A percentile compares a stretch with the other conserved stretches of the same genome.
Evolutionary conservation across 768 basidiomycete genomes (phyloP).

Genomic region (Pleurotus citrinopileatus): DNA sequence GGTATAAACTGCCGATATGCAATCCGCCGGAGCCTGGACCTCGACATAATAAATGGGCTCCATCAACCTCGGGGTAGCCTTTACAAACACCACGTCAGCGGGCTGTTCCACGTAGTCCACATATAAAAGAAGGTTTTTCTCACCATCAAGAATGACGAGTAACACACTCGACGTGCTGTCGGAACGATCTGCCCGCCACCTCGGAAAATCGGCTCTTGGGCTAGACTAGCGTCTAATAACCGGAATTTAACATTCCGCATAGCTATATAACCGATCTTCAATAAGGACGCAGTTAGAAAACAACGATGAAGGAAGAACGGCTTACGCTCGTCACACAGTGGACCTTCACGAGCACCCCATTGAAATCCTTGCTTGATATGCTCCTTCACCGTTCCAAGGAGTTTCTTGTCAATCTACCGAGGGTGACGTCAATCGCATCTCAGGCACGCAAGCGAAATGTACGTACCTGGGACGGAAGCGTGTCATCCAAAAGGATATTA

Average conservation of each 20-base stretch:
- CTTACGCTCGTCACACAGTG: slow-evolving; percentile 97
- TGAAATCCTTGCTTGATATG: slow-evolving; percentile 99
- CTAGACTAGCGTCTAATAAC: slow-evolving; percentile 86
- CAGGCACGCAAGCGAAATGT: background rate
- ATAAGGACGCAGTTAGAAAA: background rate
- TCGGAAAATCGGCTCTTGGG: slow-evolving; percentile 95
- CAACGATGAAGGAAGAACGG: slow-evolving; percentile 17
- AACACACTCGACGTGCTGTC: slow-evolving; percentile 97
- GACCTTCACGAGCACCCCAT: slow-evolving; percentile 98
- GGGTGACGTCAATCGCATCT: slow-evolving; percentile 2
- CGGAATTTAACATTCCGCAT: slow-evolving; percentile 99
- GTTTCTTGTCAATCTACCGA: slow-evolving; percentile 84
- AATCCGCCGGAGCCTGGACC: slow-evolving; percentile 98
- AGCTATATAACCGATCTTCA: slow-evolving; percentile 44
- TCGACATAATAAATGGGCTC: slow-evolving; percentile 99
- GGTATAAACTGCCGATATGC: slow-evolving; percentile 97
- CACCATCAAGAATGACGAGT: slow-evolving; percentile 98
- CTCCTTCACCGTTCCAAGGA: slow-evolving; percentile 86
- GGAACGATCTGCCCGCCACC: slow-evolving; percentile 99
- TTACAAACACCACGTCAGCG: slow-evolving; percentile 9
- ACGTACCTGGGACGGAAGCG: slow-evolving; percentile 85
- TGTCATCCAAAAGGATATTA: slow-evolving; percentile 93
- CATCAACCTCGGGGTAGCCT: slow-evolving; percentile 95
- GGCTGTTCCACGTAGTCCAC: background rate
- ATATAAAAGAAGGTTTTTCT: slow-evolving; percentile 23